Evolutionary conservation across 1,139 yeast species (phyloP), one percentile per base, ranked within the genome.

Genomic region (Yamadazyma buinensis): DNA sequence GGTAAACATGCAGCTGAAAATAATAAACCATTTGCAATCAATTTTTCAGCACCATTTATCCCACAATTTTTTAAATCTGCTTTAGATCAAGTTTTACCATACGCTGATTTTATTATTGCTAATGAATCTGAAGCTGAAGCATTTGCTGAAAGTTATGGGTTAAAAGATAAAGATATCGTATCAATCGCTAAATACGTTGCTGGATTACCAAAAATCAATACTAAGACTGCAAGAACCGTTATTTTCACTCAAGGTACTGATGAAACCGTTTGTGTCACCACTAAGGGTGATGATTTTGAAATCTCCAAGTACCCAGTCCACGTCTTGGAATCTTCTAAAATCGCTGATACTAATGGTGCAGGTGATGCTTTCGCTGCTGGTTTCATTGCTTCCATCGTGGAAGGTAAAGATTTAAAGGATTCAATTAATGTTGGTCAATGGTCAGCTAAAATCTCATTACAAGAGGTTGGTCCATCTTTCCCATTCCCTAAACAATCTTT

Each of bases 361-460:
- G 99, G 98, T 61, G 99, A 92, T 59, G 97, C 98, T 17, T 92
- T 92, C 58, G 98, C 97, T 40, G 95, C 95, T 56, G 99, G 98
- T 39, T 92, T 92, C 63, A 66, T 90, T 49, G 96, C 96, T 41
- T 94, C 90, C 41, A 67, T 90, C 48, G 95, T 86, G 37, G 69
- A 82, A 64, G 88, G 83, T 48, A 78, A 84, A 63, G 49, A 90
- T 23, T 58, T 88, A 40, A 67, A 70, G 31, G 67, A 75, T 34
- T 67, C 84, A 40, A 72, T 92, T 45, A 87, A 84, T 51, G 77
- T 82, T 63, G 99, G 98, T 48, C 97, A 90, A 68, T 90, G 97
- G 97, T 80, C 95, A 48, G 99, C 98, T 42, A 74, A 87, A 46
- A 66, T 85, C 50, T 85, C 96, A 37, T 83, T 92, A 57, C 96